Percentiles rank a stretch among this genome's conserved stretches.
phyloP scores from a whole-genome alignment of 129 eudicot species.

The Lactuca sativa region DNA sequence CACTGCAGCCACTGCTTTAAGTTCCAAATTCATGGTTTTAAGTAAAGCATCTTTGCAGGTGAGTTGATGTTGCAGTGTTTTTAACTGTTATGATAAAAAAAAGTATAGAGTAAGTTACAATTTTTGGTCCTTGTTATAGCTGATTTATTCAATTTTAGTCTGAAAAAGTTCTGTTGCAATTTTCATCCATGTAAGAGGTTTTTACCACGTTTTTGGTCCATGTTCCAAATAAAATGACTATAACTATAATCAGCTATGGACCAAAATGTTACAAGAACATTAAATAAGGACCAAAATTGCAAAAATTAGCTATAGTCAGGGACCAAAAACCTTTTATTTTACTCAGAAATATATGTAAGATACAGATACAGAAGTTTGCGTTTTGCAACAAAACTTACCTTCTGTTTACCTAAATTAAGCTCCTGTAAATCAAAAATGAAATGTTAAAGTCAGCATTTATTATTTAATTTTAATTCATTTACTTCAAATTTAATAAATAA shows the following conservation, averaged over 20 bases:
- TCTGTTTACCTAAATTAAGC: constrained; percentile 66
- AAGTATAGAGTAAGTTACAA: not conserved
- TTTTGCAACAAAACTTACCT: constrained; percentile 41
- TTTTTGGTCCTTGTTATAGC: not conserved
- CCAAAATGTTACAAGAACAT: not conserved
- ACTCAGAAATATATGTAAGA: not conserved
- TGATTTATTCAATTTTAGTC: not conserved
- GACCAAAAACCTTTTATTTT: too few species aligned
- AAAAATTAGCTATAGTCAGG: too few species aligned
- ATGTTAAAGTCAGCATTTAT: not conserved
- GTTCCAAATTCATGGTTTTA: constrained; percentile 47
- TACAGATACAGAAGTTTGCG: not conserved
- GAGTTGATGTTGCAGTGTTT: constrained; percentile 64
- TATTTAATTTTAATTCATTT: not conserved
- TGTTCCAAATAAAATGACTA: not conserved
- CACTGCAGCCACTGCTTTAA: constrained; percentile 19
- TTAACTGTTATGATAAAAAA: constrained; percentile 45
- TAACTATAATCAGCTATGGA: not conserved
- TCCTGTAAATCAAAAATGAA: constrained; percentile 48
- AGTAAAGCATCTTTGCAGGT: constrained; percentile 69
- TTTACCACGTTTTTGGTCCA: not conserved
- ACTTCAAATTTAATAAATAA: too few species aligned
- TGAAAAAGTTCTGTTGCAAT: too few species aligned
- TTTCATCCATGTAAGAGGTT: not conserved
- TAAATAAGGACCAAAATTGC: not conserved